Base-by-base conservation (phyloP, 2,329 filamentous ascomycete species). In the Stagonosporopsis vannaccii region DNA sequence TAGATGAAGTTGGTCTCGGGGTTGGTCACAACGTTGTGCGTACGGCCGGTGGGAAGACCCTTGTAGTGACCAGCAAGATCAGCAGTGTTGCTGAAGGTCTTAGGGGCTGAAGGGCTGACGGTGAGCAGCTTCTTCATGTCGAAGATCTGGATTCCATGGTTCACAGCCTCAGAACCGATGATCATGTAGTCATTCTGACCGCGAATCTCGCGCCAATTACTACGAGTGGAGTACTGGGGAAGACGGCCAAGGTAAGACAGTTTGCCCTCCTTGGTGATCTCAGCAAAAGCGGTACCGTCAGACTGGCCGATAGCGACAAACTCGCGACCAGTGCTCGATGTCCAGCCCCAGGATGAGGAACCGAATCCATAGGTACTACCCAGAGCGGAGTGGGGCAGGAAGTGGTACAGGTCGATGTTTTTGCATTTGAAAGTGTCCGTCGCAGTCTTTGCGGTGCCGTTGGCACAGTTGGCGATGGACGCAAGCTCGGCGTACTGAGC, bases 81-180 rank as follows among this genome's bases (percentile, higher is more conserved):
- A 17, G 63, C 68, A 0, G 56, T 42, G 43, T 75, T 75, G 56
- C 59, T 67, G 58, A 76, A 76, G 6, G 66, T 73, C 15, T 74
- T 68, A 8, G 74, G 74, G 9, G 60, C 69, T 11, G 71, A 69
- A 23, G 73, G 72, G 46, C 75, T 70, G 35, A 76, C 50, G 17
- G 55, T 62, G 19, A 76, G 63, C 13, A 76, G 64, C 64, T 75
- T 86, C 64, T 77, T 81, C 82, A 87, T 81, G 72, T 88, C 85
- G 65, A 88, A 88, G 72, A 87, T 80, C 72, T 87, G 85, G 42
- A 88, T 80, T 30, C 83, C 82, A 70, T 87, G 85, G 62, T 77
- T 65, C 51, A 46, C 52, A 37, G 73, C 73, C 51, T 76, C 74
- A 25, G 66, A 70, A 8, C 78, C 79, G 46, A 81, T 79, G 56